Conservation (phyloP, 2,329 filamentous ascomycete species). For the Herpotrichia juniperi region DNA sequence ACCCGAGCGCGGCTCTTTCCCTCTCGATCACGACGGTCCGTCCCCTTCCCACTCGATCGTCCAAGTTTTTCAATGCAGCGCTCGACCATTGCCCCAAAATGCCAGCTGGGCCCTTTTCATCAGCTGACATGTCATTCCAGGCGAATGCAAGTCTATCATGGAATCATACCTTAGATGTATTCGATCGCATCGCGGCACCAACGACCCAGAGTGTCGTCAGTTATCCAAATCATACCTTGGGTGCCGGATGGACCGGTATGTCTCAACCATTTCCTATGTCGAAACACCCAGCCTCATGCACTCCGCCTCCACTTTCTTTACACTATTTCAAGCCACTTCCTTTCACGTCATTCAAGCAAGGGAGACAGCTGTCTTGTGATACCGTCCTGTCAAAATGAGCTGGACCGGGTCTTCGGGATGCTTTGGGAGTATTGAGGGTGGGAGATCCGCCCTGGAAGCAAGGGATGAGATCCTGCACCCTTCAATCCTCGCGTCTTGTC, state of each 20-base stretch:
- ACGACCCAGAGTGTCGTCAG: constrained; percentile 82
- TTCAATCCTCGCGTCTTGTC: constrained; percentile 30
- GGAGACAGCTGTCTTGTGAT: constrained; percentile 31
- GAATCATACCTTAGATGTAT: constrained; percentile 84
- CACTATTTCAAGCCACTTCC: constrained; percentile 11
- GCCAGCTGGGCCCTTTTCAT: not conserved
- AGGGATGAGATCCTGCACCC: constrained; percentile 26
- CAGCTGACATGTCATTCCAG: constrained; percentile 51
- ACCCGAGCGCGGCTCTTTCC: constrained; percentile 91
- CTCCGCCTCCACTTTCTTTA: constrained; percentile 10
- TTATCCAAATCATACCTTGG: constrained; percentile 87
- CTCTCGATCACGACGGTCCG: constrained; percentile 88
- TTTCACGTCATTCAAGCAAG: constrained; percentile 19
- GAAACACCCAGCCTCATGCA: constrained; percentile 14
- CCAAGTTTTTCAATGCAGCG: not conserved
- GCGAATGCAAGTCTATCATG: constrained; percentile 94
- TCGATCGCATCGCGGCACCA: constrained; percentile 80
- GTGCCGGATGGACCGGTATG: constrained; percentile 94
- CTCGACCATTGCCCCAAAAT: constrained; percentile 3
- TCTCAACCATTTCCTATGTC: constrained; percentile 27
- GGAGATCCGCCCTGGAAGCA: constrained; percentile 19
- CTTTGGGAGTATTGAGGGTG: constrained; percentile 9
- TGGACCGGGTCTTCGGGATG: constrained; percentile 33
- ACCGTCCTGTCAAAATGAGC: constrained; percentile 39
- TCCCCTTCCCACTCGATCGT: constrained; percentile 53